These are phyloP conservation scores for Saxophila tyrrhenica DNA, from an alignment of 495 filamentous ascomycete species.

Conservation along the genomic window DNA sequence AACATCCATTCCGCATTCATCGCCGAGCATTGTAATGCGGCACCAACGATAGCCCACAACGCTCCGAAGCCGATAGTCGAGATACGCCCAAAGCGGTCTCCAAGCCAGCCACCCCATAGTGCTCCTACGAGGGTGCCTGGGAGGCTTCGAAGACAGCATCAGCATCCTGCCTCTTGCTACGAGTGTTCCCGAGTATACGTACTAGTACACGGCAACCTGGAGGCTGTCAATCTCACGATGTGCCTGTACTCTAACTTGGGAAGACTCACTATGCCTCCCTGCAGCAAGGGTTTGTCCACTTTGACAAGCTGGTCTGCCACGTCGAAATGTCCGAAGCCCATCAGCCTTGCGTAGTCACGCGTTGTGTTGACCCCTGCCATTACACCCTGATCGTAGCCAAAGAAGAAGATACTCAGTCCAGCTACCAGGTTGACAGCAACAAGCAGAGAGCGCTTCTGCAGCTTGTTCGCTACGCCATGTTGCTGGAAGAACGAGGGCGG, in stretches of 20 bases:
- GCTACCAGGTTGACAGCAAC: conserved; percentile 55
- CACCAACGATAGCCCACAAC: conserved; percentile 39
- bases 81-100: conserved; percentile 57
- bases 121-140: conserved; percentile 55
- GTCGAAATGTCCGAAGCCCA: conserved; percentile 53
- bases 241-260: neutral
- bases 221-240: neutral
- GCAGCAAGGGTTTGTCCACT: conserved; percentile 49
- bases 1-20: conserved; percentile 67
- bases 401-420: conserved; percentile 49
- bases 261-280: conserved; percentile 51
- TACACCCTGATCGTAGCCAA: conserved; percentile 56
- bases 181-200: neutral
- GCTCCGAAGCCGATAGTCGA: conserved; percentile 45
- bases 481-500: neutral
- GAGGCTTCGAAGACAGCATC: conserved; percentile 29
- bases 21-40: conserved; percentile 54
- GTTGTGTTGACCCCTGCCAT: conserved; percentile 65
- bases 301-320: conserved; percentile 35
- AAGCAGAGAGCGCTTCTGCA: conserved; percentile 53
- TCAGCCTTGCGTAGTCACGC: conserved; percentile 51
- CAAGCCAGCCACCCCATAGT: conserved; percentile 51
- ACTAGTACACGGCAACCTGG: conserved; percentile 47
- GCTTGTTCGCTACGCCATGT: conserved; percentile 16
- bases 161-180: neutral